phyloP scores from a whole-genome alignment of 2,329 filamentous ascomycete species.

The Dactylonectria macrodidyma region DNA sequence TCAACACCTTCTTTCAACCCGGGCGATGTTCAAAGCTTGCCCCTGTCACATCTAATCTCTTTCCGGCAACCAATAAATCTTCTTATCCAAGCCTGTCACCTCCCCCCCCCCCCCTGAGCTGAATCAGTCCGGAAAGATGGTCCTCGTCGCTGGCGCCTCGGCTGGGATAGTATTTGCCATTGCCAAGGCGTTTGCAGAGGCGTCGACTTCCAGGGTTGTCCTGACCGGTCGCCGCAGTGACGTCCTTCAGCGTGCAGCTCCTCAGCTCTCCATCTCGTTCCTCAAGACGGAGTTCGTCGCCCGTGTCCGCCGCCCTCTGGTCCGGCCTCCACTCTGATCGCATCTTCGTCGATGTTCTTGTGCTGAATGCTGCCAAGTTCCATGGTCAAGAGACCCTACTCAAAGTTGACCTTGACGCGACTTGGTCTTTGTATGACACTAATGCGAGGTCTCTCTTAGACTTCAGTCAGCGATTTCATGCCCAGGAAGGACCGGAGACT shows the following conservation, averaged over 20 bases:
- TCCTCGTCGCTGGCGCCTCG: constrained; percentile 2
- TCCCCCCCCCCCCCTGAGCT: constrained; percentile 3
- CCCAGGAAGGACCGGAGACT: neutral
- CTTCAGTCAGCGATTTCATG: constrained; percentile 2
- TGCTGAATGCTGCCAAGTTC: constrained; percentile 9
- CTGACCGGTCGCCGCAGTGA: constrained; percentile 6
- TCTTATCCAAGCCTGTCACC: neutral
- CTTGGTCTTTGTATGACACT: neutral
- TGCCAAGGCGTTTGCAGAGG: neutral
- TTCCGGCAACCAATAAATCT: neutral
- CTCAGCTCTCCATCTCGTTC: neutral
- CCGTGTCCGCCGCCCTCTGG: constrained; percentile 4
- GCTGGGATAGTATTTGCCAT: neutral
- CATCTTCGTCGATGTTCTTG: neutral
- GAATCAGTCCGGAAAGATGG: constrained; percentile 1
- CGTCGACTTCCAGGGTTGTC: neutral
- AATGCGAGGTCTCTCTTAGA: constrained; percentile 1
- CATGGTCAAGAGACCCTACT: neutral
- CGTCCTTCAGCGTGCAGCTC: neutral
- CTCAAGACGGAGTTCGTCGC: neutral
- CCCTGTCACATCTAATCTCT: neutral
- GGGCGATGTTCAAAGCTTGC: neutral
- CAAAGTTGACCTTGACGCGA: neutral
- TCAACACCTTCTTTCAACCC: neutral
- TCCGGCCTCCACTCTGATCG: neutral